Base-by-base conservation (phyloP, 2,329 filamentous ascomycete species). In the Nemania sp. region DNA sequence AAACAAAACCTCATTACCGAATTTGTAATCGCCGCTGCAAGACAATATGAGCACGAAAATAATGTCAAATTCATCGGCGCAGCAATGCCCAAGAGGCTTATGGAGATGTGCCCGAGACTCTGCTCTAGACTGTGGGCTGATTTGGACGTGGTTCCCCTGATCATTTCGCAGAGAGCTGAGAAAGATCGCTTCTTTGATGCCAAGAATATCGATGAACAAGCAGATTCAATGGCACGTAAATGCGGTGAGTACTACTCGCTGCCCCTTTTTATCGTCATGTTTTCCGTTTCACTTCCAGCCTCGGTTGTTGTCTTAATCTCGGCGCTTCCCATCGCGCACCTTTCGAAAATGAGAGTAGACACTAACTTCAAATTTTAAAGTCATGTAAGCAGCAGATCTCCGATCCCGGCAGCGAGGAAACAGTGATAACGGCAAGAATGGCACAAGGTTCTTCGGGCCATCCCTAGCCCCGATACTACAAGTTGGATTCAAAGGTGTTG, bases 201-300 rank as follows among this genome's bases (percentile, higher is more conserved):
- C 28, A 83, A 84, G 66, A 74, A 78, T n/a, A 79, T 91, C 4
- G 90, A 92, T 63, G 90, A 94, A 68, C 86, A 91, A 69, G 89
- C 90, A 1, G 90, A 93, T 67, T 89, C 86, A 0, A 88, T 92
- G 81, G 86, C 86, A 1, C 80, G 90, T 57, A 92, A 91, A 74
- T 90, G 87, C 68, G 49, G 49, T 52, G 42, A 47, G 49, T 20
- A 34, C 57, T 81, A 6, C 14, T 6, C 15, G 33, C 33, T 19
- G 8, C 33, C 86, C 86, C 88, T 72, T 71, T 80, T 73, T 3
- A 6, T 37, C 19, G 51, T 40, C 37, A 59, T 57, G 24, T 49
- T 46, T 44, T 43, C 14, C 48, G 11, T 33, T 6, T 12, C 8
- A 37, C 62, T n/a, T 5, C 48, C 14, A 5, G 5, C 33, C 6